Base-by-base conservation (phyloP, 1,139 yeast genomes). In the Taphrina confusa region DNA sequence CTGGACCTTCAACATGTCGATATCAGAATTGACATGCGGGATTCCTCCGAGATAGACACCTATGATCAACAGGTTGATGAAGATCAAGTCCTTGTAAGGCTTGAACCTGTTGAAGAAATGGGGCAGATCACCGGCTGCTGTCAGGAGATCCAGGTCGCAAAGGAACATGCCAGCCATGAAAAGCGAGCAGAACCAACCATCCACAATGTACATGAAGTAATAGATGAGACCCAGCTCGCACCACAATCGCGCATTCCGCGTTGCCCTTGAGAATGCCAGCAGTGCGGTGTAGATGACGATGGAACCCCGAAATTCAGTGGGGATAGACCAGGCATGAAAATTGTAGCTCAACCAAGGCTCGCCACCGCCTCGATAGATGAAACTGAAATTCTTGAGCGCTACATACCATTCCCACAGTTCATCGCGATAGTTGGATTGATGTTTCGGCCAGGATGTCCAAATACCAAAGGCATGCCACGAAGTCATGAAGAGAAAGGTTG, bases 311-410 rank as follows among this genome's bases (percentile, higher is more conserved):
- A 42, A 54, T 20, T 54, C 58, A 16, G 49, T 46, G 3, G 58
- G 58, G 9, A 54, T 54, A 6, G 58, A 54, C 58, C 58, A 54
- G 11, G 58, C 39, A 44, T 54, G 58, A n/a, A 54, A 46, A 23
- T 54, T 54, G 46, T 54, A 54, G 6, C 50, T 33, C 20, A 54
- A 36, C 58, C 58, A 54, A 3, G 58, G 51, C 27, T 42, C 49
- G 23, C 58, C 58, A 12, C 51, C 34, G 4, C 49, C 51, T 2
- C 51, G 31, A 22, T 44, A 54, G 36, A 54, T 44, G 27, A 44
- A 54, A 28, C 51, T 42, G 44, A 31, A 54, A 36, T 54, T 44
- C 44, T 46, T 54, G 51, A 54, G 33, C 34, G 37, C 58, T 20
- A 18, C 49, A 20, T 23, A 34, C 58, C 58, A 54, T 9, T 45